Percentiles rank a stretch among this genome's conserved stretches.
Conservation (phyloP, 1,284 basidiomycete genomes). For the Mycena sp. region DNA sequence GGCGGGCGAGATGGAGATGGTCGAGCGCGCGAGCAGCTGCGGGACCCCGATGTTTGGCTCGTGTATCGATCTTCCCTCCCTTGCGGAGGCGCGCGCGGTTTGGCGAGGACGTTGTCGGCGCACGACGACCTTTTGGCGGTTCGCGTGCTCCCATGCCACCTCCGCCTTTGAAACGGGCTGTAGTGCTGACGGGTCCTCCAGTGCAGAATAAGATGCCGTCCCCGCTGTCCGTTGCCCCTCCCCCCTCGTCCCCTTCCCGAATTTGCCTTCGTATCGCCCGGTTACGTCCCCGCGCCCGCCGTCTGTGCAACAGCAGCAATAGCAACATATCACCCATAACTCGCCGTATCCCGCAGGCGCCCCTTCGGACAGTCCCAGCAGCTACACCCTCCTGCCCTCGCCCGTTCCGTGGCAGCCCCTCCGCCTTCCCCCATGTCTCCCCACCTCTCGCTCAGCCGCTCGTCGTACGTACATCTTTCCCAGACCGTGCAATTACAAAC, state of each 20-base stretch:
- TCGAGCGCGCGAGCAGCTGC: slow-evolving; percentile 56
- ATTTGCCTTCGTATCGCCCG: slow-evolving; percentile 12
- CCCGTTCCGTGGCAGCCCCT: slow-evolving; percentile 27
- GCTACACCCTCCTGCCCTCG: slow-evolving; percentile 26
- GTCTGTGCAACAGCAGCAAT: slow-evolving; percentile 11
- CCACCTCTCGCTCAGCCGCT: slow-evolving; percentile 32
- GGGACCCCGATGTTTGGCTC: slow-evolving; percentile 71
- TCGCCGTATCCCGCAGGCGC: slow-evolving; percentile 38
- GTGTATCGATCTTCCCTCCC: slow-evolving; percentile 51
- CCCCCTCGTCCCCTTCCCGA: slow-evolving; percentile 42
- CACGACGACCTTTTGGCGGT: slow-evolving; percentile 40
- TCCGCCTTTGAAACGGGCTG: slow-evolving; percentile 39
- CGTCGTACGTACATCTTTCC: slow-evolving; percentile 29
- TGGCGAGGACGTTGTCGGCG: slow-evolving; percentile 45
- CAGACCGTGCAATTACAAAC: not conserved
- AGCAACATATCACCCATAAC: slow-evolving; percentile 30
- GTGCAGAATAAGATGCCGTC: slow-evolving; percentile 54
- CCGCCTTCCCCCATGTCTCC: slow-evolving; percentile 44
- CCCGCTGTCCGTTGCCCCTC: slow-evolving; percentile 39
- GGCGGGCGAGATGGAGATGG: slow-evolving; percentile 39
- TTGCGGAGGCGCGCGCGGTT: slow-evolving; percentile 54
- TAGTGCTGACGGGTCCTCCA: slow-evolving; percentile 31
- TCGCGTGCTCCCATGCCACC: slow-evolving; percentile 5
- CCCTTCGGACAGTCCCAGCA: slow-evolving; percentile 33
- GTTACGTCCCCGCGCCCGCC: slow-evolving; percentile 30